Base-by-base conservation (phyloP, 441 rosid genomes). In the Dalechampia spathulata region DNA sequence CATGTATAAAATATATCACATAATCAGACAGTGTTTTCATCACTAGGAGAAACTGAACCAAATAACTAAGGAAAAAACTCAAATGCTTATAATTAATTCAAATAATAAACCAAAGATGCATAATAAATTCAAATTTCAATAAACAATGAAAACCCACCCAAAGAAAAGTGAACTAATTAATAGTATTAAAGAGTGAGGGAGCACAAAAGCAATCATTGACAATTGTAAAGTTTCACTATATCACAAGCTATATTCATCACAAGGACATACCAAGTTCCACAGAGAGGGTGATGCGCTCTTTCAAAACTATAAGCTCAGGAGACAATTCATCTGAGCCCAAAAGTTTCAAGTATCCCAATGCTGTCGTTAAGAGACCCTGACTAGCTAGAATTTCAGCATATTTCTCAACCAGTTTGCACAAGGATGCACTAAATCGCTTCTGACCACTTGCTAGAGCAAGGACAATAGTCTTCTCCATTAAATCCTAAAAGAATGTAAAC, bases 391-490 rank as follows among this genome's bases (percentile, higher is more conserved):
- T 91, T 74, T 95, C 98, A 30, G 97, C 90, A 76, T 95, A 95
- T 60, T 84, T 91, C 86, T 91, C 99, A 74, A 95, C 96, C 57
- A 95, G 95, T 75, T 83, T 91, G 83, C 95, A 91, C n/a, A 95
- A 76, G 43, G 98, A 81, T 72, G 92, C 81, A 64, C 97, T 91
- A 65, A 83, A 91, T 63, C 71, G 82, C 78, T 85, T 91, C 76
- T 91, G 95, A 26, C 97, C 97, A 43, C 88, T 89, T 61, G 96
- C 99, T 79, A 95, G 75, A 65, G 96, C 94, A 74, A 95, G 86
- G 49, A 87, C 97, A 49, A 89, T 94, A 49, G 99, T 95, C 78
- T 95, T 95, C 78, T 95, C 99, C 98, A 91, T 95, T 75, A 95
- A 79, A 71, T 95, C 99, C 99, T 95, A 70, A 28, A 32, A 59